These are phyloP conservation scores for Tricholoma sp. DNA, from an alignment of 768 basidiomycete genomes.

Conservation along the genomic window DNA sequence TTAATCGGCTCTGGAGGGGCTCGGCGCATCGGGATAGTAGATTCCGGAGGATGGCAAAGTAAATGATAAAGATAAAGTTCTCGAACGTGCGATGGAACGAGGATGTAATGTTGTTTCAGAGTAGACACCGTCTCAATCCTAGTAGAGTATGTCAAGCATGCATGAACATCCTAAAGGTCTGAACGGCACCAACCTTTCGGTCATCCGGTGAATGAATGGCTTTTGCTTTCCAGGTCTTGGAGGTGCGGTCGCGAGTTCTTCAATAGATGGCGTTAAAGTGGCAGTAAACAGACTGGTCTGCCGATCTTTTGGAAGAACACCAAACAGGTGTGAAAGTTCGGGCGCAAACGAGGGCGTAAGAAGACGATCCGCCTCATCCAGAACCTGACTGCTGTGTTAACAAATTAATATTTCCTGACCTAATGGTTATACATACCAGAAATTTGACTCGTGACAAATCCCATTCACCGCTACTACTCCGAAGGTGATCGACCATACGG, in stretches of 20 bases:
- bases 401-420: background rate
- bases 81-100: slow-evolving; percentile 92
- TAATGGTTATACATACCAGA: slow-evolving; percentile 47
- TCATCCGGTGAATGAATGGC: slow-evolving; percentile 82
- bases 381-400: slow-evolving; percentile 48
- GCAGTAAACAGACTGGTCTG: slow-evolving; percentile 98
- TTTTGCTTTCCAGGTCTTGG: slow-evolving; percentile 80
- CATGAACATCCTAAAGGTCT: background rate
- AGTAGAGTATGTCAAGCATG: slow-evolving; percentile 8
- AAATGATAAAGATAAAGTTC: slow-evolving; percentile 90
- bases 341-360: slow-evolving; percentile 85
- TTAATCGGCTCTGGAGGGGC: slow-evolving; percentile 49
- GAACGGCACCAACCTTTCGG: slow-evolving; percentile 50
- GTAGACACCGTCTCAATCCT: slow-evolving; percentile 89
- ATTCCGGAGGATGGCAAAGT: slow-evolving; percentile 83
- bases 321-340: slow-evolving; percentile 77
- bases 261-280: slow-evolving; percentile 84
- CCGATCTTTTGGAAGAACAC: slow-evolving; percentile 71
- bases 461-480: slow-evolving; percentile 77
- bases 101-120: slow-evolving; percentile 82
- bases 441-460: slow-evolving; percentile 80
- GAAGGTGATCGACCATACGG: slow-evolving; percentile 85
- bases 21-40: slow-evolving; percentile 61
- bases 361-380: slow-evolving; percentile 95
- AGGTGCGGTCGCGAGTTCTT: slow-evolving; percentile 62